Percentiles rank a stretch among this genome's conserved stretches.
phyloP scores from a whole-genome alignment of 768 basidiomycete species.

The Mycena vulgaris region DNA sequence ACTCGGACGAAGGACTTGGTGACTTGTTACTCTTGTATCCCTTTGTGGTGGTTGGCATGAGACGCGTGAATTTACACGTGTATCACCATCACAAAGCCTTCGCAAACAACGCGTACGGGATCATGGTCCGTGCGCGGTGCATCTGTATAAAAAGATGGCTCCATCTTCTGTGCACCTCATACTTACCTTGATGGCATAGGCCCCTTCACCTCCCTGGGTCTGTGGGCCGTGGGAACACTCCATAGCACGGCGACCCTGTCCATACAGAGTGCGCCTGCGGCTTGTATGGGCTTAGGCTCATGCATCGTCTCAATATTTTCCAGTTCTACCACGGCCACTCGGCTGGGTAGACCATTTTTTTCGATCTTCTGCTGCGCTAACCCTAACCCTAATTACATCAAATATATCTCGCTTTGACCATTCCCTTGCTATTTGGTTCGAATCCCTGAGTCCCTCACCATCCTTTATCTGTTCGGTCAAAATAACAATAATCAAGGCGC shows the following conservation, averaged over 20 bases:
- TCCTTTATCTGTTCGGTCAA: too few species aligned
- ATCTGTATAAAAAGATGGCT: too few species aligned
- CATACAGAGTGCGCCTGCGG: constrained; percentile 68
- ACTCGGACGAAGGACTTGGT: too few species aligned
- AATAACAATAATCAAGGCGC: too few species aligned
- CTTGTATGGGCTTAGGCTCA: constrained; percentile 82
- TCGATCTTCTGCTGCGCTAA: too few species aligned
- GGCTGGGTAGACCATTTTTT: constrained; percentile 38
- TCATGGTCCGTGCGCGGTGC: neutral
- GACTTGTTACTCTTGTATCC: too few species aligned
- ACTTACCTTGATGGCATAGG: constrained; percentile 41
- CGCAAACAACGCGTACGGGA: neutral
- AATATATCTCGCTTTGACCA: constrained; percentile 1
- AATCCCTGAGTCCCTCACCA: too few species aligned
- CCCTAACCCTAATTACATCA: neutral
- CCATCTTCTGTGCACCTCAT: constrained; percentile 18
- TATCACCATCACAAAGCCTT: neutral
- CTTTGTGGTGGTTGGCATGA: neutral
- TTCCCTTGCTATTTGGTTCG: too few species aligned
- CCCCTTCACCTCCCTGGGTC: constrained; percentile 38
- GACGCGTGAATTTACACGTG: neutral
- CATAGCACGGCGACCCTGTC: constrained; percentile 85
- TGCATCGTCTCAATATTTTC: constrained; percentile 89
- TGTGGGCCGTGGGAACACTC: constrained; percentile 46
- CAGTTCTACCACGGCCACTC: constrained; percentile 79